These are phyloP conservation scores for Datura wrightii DNA, from an alignment of 257 asterid genomes.

Conservation along the genomic window DNA sequence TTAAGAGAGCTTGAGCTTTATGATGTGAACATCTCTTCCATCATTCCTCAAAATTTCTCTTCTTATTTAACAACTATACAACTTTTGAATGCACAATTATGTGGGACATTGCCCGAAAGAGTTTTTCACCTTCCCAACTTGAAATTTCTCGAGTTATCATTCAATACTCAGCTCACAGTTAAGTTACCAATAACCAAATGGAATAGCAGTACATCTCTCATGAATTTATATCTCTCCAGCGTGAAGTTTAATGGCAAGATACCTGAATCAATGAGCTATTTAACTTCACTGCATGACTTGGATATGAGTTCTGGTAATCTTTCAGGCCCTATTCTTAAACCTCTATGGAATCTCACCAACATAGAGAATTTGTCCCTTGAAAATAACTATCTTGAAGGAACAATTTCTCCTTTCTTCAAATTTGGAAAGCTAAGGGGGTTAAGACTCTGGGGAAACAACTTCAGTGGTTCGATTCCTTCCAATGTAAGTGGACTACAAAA, in stretches of 20 bases:
- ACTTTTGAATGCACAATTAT: not conserved
- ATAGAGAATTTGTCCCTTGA: not conserved
- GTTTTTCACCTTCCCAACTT: conserved; percentile 31
- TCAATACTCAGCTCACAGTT: conserved; percentile 30
- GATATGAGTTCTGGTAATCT: conserved; percentile 19
- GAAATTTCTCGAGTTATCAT: not conserved
- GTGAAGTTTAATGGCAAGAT: conserved; percentile 29
- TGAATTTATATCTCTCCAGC: not conserved
- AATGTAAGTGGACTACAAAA: not conserved
- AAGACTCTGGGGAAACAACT: not conserved
- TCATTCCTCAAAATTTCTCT: conserved; percentile 32
- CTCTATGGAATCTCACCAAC: conserved; percentile 36
- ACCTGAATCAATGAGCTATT: conserved; percentile 31
- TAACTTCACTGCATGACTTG: not conserved
- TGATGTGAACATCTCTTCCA: conserved; percentile 12
- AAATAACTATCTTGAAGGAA: not conserved
- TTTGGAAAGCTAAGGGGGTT: not conserved
- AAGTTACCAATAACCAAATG: conserved; percentile 24
- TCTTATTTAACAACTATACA: conserved; percentile 17
- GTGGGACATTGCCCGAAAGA: conserved; percentile 24
- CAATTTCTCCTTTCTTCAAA: not conserved
- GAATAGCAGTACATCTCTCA: conserved; percentile 33
- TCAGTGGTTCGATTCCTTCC: not conserved
- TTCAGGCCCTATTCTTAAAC: conserved; percentile 26
- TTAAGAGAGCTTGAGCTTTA: conserved; percentile 9